These are phyloP conservation scores for Trametes gibbosa DNA, from an alignment of 768 basidiomycete species.

Conservation along the genomic window DNA sequence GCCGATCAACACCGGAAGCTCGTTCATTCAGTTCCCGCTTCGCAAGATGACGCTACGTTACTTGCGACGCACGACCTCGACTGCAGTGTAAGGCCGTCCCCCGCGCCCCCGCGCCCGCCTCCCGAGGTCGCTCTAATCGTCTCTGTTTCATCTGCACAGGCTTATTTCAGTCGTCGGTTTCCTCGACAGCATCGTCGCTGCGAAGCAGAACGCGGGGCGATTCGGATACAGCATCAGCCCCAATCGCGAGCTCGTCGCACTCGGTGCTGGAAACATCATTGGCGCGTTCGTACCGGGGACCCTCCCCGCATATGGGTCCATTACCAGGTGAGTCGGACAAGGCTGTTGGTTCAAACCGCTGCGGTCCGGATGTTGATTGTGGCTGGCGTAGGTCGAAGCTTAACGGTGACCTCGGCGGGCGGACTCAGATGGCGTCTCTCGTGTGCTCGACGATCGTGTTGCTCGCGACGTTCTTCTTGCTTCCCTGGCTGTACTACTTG, in stretches of 20 bases:
- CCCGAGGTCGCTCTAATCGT: neutral
- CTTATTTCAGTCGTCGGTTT: conserved; percentile 85
- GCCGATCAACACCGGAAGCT: conserved; percentile 51
- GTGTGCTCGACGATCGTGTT: conserved; percentile 74
- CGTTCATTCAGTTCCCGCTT: conserved; percentile 78
- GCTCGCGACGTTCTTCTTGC: conserved; percentile 84
- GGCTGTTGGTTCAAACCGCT: neutral
- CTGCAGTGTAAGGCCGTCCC: conserved; percentile 58
- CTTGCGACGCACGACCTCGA: conserved; percentile 78
- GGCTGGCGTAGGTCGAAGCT: conserved; percentile 59
- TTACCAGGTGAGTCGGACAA: conserved; percentile 61
- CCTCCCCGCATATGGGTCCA: conserved; percentile 89
- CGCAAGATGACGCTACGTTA: conserved; percentile 55
- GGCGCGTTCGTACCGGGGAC: conserved; percentile 85
- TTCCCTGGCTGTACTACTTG: conserved; percentile 81
- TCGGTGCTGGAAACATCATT: conserved; percentile 80
- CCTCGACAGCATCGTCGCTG: conserved; percentile 92
- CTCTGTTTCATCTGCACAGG: conserved; percentile 33
- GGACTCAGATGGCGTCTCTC: conserved; percentile 87
- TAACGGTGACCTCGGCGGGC: conserved; percentile 84
- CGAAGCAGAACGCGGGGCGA: conserved; percentile 84
- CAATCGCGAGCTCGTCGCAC: conserved; percentile 92
- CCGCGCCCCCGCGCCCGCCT: neutral
- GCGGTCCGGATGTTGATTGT: neutral
- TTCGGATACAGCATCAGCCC: conserved; percentile 89